Evolutionary conservation across 495 filamentous ascomycete genomes (phyloP), one percentile per base, ranked within the genome.

Genomic region (Hyaloscypha hepaticicola): DNA sequence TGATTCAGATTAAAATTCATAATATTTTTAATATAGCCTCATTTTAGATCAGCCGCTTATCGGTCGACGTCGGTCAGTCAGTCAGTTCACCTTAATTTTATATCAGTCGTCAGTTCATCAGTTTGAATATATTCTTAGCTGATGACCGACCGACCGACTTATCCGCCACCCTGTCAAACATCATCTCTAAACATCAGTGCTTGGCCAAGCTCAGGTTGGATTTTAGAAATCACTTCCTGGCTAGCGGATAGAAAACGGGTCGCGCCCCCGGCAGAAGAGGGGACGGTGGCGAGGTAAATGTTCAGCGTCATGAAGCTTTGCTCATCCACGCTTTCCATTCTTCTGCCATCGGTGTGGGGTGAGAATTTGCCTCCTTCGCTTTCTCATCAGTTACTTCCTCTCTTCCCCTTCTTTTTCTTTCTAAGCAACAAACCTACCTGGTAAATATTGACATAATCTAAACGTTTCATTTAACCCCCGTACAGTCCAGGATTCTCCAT

Each of bases 321-420:
- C 1, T 16, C 21, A 29, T 61, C 51, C 7, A 66, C 38, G 3
- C 58, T 51, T 12, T 33, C 58, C 3, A 62, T 51, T 21, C 59
- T 25, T 2, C 52, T 21, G 24, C 59, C 64, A 24, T 66, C 64
- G 4, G 27, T 31, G 41, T 66, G 64, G 1, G 64, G 25, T 4
- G 64, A 66, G 59, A 66, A 66, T 66, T 62, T 66, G 2, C 64
- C 64, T 26, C 64, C 64, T 61, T 9, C 19, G 51, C 26, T n/a
- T 14, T 1, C 27, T 24, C 29, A 8, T 53, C 45, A 55, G 6
- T 21, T 22, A 12, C 22, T 28, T 1, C 16, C 26, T 53, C 50
- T 51, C 22, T 16, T 51, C 48, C 48, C 19, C 6, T 51, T 6
- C 19, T 51, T 16, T 51, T 5, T 51, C 19, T 25, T 51, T 25